These are phyloP conservation scores for Wallemia mellicola DNA, from an alignment of 1,284 basidiomycete genomes.

Conservation along the genomic window DNA sequence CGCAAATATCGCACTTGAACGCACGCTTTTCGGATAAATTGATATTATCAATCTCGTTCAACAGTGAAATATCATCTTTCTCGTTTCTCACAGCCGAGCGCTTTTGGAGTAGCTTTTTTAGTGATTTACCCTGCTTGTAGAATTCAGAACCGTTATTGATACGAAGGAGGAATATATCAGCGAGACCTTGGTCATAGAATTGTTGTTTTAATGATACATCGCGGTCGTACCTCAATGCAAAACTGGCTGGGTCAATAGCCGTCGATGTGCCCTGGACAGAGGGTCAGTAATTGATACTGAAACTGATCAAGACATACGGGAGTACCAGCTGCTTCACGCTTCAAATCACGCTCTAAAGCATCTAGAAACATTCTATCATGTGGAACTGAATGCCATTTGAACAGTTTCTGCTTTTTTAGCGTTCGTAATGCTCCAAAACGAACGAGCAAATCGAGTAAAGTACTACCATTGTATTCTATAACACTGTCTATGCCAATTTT, in stretches of 20 bases:
- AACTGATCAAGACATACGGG: too few species aligned
- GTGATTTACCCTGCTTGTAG: not conserved
- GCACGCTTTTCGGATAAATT: not conserved
- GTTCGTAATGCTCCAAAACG: conserved; percentile 81
- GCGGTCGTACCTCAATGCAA: not conserved
- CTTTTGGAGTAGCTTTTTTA: not conserved
- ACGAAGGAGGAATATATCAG: not conserved
- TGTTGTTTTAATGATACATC: not conserved
- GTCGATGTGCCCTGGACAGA: not conserved
- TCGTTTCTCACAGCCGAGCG: not conserved
- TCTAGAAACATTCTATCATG: conserved; percentile 3
- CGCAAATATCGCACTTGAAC: conserved; percentile 21
- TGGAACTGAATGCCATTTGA: conserved; percentile 39
- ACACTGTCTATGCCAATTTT: not conserved
- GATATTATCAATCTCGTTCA: not conserved
- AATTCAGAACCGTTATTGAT: not conserved
- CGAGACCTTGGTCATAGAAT: not conserved
- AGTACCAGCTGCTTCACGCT: conserved; percentile 3
- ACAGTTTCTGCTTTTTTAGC: conserved; percentile 84
- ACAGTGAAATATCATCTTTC: too few species aligned
- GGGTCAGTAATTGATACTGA: not conserved
- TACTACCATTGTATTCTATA: not conserved
- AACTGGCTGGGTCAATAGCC: not conserved
- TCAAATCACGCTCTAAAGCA: conserved; percentile 5
- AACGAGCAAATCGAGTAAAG: conserved; percentile 58